phyloP scores from a whole-genome alignment of 345 rosid species.

The Brassica juncea region DNA sequence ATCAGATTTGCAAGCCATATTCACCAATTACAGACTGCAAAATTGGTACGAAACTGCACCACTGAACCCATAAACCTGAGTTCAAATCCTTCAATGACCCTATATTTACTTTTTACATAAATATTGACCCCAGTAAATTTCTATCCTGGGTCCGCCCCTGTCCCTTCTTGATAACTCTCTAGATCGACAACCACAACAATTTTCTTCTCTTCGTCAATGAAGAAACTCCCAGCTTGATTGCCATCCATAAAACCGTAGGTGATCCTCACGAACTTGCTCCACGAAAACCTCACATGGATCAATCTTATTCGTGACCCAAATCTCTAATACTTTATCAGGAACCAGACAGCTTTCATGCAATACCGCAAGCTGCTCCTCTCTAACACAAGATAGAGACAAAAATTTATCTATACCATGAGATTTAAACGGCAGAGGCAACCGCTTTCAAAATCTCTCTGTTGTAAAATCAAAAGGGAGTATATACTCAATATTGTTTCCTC shows the following conservation, averaged over 20 bases:
- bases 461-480: constrained; percentile 3
- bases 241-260: not conserved
- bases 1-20: too few species aligned
- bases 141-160: too few species aligned
- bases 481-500: not conserved
- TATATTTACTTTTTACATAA: too few species aligned
- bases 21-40: too few species aligned
- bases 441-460: not conserved
- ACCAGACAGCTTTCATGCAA: not conserved
- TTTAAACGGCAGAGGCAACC: not conserved
- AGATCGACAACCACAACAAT: not conserved
- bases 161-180: not conserved
- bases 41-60: too few species aligned
- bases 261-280: not conserved
- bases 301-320: constrained; percentile 15
- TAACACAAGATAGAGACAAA: not conserved
- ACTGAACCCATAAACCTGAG: too few species aligned
- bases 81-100: too few species aligned
- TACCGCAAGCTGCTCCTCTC: not conserved
- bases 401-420: not conserved
- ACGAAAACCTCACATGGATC: not conserved
- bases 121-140: too few species aligned
- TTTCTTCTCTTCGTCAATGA: not conserved
- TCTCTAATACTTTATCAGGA: not conserved
- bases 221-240: not conserved